Evolutionary conservation across 2,329 filamentous ascomycete genomes (phyloP), one percentile per base, ranked within the genome.

Genomic region (Neofusicoccum parvum): DNA sequence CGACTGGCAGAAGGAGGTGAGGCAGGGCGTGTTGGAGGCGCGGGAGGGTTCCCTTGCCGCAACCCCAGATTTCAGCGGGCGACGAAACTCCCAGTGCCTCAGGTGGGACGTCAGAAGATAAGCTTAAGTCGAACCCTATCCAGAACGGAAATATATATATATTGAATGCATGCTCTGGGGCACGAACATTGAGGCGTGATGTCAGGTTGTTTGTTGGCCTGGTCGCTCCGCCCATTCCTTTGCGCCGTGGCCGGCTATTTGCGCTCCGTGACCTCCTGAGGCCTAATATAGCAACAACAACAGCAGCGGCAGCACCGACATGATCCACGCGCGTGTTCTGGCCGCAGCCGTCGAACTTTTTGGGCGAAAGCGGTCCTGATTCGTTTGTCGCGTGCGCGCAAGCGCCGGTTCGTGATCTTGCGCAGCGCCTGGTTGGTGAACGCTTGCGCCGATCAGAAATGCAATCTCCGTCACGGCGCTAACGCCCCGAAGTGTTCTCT

Each of bases 401-500:
- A 56, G 62, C 62, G 50, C 62, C 62, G 7, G 23, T 27, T 2
- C 10, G 50, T 48, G 62, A 37, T 48, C 56, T 23, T 48, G 11
- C 27, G n/a, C 32, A 14, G 27, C 41, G 27, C 45, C 43, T 60
- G n/a, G 41, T 64, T 64, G 62, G 62, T 43, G 17, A 39, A 20
- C 12, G 5, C 11, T 17, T 23, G 23, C 17, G 60, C 37, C 32
- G 62, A 64, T 64, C 62, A 32, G 20, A 41, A 53, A 34, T 37
- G 32, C 41, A 54, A 64, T 64, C 23, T 64, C 62, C 62, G 62
- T 48, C 23, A 23, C 49, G 50, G 62, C 62, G 62, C 62, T 64
- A 64, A 54, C 37, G 46, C 23, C 58, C 58, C 60, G 43, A 53
- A 37, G 36, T n/a, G 11, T 36, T 32, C 32, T 50, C 58, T 49